These are phyloP conservation scores for Fusarium gaditjirri DNA, from an alignment of 2,329 filamentous ascomycete genomes.

Conservation along the genomic window DNA sequence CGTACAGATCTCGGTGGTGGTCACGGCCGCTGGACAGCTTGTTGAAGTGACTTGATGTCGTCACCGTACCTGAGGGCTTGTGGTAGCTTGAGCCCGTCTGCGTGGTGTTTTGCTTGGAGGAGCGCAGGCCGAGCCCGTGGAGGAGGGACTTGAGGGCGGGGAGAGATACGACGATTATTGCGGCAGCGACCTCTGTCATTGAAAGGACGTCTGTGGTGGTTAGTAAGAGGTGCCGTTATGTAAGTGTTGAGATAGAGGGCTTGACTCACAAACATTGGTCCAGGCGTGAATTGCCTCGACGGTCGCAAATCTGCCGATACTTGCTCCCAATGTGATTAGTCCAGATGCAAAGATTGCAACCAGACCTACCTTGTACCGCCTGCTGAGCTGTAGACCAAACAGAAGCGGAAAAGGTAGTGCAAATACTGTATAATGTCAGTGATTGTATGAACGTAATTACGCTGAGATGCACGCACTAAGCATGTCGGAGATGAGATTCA, in stretches of 20 bases:
- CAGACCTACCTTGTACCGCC: constrained; percentile 27
- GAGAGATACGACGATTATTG: constrained; percentile 35
- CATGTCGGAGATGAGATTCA: constrained; percentile 42
- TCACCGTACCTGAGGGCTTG: constrained; percentile 11
- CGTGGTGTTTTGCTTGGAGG: constrained; percentile 26
- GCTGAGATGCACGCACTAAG: constrained; percentile 1
- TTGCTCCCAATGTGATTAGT: constrained; percentile 34
- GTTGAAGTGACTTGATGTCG: constrained; percentile 30
- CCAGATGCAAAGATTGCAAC: constrained; percentile 34
- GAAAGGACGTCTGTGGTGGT: constrained; percentile 25
- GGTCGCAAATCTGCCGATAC: constrained; percentile 31
- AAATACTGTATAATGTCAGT: constrained; percentile 16
- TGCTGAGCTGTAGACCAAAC: constrained; percentile 25
- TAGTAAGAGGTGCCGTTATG: not conserved
- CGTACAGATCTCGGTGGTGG: constrained; percentile 11
- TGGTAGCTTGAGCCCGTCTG: constrained; percentile 32
- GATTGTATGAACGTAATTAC: accelerated
- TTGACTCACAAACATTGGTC: constrained; percentile 40
- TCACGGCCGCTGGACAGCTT: constrained; percentile 37
- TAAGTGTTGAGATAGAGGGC: accelerated
- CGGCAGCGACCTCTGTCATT: constrained; percentile 35
- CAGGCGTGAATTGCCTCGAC: constrained; percentile 38
- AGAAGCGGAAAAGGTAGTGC: constrained; percentile 31
- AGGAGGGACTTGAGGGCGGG: constrained; percentile 38
- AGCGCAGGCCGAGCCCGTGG: constrained; percentile 18